Evolutionary conservation across 257 asterid species (phyloP).

Genomic region (Primulina eburnea): DNA sequence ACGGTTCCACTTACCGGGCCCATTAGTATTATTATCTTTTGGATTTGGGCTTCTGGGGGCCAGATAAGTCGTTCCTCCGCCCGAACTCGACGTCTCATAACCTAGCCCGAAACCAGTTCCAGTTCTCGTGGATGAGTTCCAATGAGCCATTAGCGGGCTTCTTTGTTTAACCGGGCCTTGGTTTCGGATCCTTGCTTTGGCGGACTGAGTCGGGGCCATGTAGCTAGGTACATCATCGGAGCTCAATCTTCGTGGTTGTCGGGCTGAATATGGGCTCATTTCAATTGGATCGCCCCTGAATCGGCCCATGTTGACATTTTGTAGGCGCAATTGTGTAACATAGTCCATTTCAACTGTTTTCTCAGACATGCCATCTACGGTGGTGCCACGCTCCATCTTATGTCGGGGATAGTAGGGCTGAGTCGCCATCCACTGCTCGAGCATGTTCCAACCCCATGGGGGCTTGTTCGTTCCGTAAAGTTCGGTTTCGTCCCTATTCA

Average conservation of each 20-base stretch:
- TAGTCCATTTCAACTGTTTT: constrained; percentile 40
- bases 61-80: constrained; percentile 39
- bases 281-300: constrained; percentile 17
- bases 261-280: constrained; percentile 5
- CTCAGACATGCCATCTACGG: constrained; percentile 20
- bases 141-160: background rate
- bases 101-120: background rate
- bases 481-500: constrained; percentile 22
- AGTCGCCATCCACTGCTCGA: constrained; percentile 33
- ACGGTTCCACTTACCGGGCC: constrained; percentile 48
- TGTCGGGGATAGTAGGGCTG: constrained; percentile 30
- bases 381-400: constrained; percentile 37
- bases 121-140: background rate
- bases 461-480: constrained; percentile 39
- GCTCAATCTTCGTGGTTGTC: background rate
- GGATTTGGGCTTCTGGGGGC: constrained; percentile 67
- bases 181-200: constrained; percentile 33
- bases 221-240: constrained; percentile 32
- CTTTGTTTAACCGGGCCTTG: background rate
- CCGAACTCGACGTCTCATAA: background rate
- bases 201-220: constrained; percentile 49
- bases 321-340: constrained; percentile 22
- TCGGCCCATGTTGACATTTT: constrained; percentile 20
- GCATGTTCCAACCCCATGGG: constrained; percentile 69
- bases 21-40: constrained; percentile 28